Evolutionary conservation across 306 rosid species (phyloP), one percentile per base, ranked within the genome.

Genomic region (Sechiopsis laciniata): DNA sequence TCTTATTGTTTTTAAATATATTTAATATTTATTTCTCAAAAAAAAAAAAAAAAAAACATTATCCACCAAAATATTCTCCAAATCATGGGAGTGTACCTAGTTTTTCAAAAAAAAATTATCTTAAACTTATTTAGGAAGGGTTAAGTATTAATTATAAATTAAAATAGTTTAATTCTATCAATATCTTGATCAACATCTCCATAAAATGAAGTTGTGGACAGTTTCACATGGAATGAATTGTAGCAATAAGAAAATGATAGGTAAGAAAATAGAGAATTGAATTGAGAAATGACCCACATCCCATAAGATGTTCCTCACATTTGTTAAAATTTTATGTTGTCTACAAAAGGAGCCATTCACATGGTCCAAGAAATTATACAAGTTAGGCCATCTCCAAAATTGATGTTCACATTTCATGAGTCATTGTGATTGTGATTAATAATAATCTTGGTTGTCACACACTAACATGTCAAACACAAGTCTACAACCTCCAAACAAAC

Each of bases 261-360:
- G 24, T 1, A 64, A 64, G 24, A 64, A 64, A 48, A 48, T 48
- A 2, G 53, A 16, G 29, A 26, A 14, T 15, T 32, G 68, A 62
- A 62, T 3, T 16, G 66, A 60, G 50, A 16, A 62, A 48, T 62
- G 69, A 62, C 69, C 69, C 69, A 62, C 69, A 16, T 32, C 50
- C 69, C 69, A 63, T 63, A 35, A n/a, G 22, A n/a, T 64, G 70
- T 64, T 64, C 24, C 52, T 37, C 52, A n/a, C 70, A 8, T 64
- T 63, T 63, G 24, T 10, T 40, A 3, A 63, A 63, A 35, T 22
- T 64, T 46, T 17, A 37, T 64, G 70, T 37, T 64, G 70, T 64
- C 70, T 37, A 64, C 52, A 64, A 37, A 37, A 64, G 70, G 16
- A 64, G 70, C 70, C 70, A 64, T 64, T 64, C 70, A 64, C 51